Base-by-base conservation (phyloP, 2,329 filamentous ascomycete genomes). In the Ophiosphaerella narmari region DNA sequence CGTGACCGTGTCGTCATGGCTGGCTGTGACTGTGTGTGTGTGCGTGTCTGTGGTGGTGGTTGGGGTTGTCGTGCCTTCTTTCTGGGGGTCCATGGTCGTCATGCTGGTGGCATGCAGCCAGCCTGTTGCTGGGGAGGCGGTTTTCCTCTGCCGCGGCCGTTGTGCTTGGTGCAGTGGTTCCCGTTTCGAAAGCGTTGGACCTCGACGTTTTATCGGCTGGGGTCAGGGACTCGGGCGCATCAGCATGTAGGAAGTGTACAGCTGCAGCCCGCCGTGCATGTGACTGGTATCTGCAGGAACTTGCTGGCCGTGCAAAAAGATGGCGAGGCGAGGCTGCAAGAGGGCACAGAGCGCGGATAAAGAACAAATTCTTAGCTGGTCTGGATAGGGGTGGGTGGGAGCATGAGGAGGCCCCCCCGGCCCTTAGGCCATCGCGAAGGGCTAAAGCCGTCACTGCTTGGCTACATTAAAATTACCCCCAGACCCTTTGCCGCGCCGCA, bases 121-220 rank as follows among this genome's bases (percentile, higher is more conserved):
- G 18, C 23, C 23, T 40, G 44, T 7, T 5, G 16, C 16, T 24
- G 43, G 34, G 44, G 39, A 23, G 39, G 45, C 38, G n/a, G 14
- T 44, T 29, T 24, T 36, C 39, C 26, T 39, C 43, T 41, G 39
- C 39, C 13, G 39, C 16, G 9, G 41, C 41, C 40, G 49, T 37
- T 38, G 47, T 50, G 47, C 39, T 43, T 40, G 43, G 47, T 60
- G 57, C 52, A 48, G 59, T 60, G 50, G 59, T 52, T 46, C 38
- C 46, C 43, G 62, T 66, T 66, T 66, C 62, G 57, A 54, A 43
- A 29, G 41, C 36, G 59, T 53, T 53, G 50, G 46, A 52, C 54
- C 18, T 39, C 52, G 33, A 36, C 32, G 40, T 35, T 48, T 26
- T 32, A 47, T 36, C 31, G 41, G 38, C 40, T 14, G 46, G 48